These are phyloP conservation scores for Dactylellina drechsleri DNA, from an alignment of 2,329 filamentous ascomycete species.

Conservation along the genomic window DNA sequence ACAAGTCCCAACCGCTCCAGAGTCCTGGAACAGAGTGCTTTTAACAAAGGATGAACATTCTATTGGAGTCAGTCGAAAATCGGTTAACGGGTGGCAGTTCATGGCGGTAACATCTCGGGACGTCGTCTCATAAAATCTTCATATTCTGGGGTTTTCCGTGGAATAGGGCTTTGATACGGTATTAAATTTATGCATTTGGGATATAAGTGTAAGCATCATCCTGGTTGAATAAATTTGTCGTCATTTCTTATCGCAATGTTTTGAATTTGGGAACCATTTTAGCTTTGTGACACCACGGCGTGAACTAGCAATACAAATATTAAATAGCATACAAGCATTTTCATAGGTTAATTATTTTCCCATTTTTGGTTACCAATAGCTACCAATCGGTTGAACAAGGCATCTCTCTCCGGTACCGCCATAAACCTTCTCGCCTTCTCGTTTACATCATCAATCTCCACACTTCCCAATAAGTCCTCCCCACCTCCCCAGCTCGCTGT, in stretches of 20 bases:
- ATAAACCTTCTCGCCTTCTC: too few species aligned
- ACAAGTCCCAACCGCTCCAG: slow-evolving; percentile 5
- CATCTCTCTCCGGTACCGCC: too few species aligned
- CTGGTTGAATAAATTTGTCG: slow-evolving; percentile 1
- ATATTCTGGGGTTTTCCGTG: slow-evolving; percentile 7
- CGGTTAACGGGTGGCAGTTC: background rate
- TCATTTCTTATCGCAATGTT: background rate
- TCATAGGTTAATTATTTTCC: slow-evolving; percentile 1
- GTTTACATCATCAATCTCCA: too few species aligned
- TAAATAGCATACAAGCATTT: background rate
- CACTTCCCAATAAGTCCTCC: too few species aligned
- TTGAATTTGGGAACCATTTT: background rate
- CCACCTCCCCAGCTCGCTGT: too few species aligned
- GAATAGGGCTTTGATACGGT: slow-evolving; percentile 11
- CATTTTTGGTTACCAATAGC: too few species aligned
- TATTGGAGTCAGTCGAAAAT: background rate
- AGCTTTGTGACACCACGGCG: background rate
- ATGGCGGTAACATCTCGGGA: slow-evolving; percentile 2
- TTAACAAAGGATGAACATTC: slow-evolving; percentile 1
- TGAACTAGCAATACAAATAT: slow-evolving; percentile 1
- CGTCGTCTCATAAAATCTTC: background rate
- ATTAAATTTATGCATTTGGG: background rate
- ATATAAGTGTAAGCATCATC: background rate
- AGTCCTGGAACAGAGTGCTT: slow-evolving; percentile 3
- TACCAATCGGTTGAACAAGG: too few species aligned